These are phyloP conservation scores for Pyrus communis DNA, from an alignment of 306 rosid species.

Conservation along the genomic window DNA sequence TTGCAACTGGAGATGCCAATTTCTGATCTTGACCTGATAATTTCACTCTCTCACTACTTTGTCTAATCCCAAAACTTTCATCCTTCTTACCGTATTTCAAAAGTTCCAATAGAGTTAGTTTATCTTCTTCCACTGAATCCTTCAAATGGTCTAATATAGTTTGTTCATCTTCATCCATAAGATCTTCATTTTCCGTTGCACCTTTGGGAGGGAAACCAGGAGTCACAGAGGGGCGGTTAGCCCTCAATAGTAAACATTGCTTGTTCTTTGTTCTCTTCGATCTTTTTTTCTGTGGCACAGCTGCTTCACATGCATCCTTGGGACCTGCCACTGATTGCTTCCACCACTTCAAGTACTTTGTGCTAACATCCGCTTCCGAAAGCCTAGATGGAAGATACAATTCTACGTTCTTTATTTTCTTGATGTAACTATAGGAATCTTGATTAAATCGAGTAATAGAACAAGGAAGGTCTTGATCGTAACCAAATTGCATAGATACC, in stretches of 20 bases:
- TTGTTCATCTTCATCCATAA: not conserved
- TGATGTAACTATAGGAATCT: slow-evolving; percentile 12
- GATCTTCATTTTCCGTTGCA: not conserved
- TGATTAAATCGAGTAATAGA: not conserved
- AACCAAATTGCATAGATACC: slow-evolving; percentile 52
- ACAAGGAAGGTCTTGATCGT: slow-evolving; percentile 51
- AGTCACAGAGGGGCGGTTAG: not conserved
- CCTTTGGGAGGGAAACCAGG: not conserved
- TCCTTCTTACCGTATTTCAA: not conserved
- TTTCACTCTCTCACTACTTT: not conserved
- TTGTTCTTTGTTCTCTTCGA: not conserved
- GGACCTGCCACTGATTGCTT: not conserved
- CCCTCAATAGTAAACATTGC: not conserved
- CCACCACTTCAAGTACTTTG: slow-evolving; percentile 8
- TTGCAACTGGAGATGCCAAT: not conserved
- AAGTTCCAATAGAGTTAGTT: not conserved
- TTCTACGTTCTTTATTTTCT: slow-evolving; percentile 1
- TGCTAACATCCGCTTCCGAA: too few species aligned
- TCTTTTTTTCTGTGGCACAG: not conserved
- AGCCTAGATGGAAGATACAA: slow-evolving; percentile 18
- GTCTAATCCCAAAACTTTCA: not conserved
- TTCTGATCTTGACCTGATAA: not conserved
- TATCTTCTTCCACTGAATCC: not conserved
- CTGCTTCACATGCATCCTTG: not conserved
- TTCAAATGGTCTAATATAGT: too few species aligned